These are phyloP conservation scores for Syncephalastrum racemosum DNA, from an alignment of 371 early-diverging fungal genomes.

Conservation along the genomic window DNA sequence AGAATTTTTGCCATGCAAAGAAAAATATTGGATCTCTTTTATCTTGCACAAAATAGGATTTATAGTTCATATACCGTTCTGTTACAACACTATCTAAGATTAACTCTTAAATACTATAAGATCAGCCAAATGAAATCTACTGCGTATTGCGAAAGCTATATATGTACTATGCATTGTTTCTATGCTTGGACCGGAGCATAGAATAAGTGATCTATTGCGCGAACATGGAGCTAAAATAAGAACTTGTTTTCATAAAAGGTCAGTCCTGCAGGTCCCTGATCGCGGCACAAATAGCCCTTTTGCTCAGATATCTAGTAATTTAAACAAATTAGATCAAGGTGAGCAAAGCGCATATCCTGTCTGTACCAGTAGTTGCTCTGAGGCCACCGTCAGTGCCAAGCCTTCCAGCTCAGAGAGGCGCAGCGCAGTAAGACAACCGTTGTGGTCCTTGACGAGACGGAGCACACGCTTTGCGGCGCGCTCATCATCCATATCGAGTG, in stretches of 20 bases:
- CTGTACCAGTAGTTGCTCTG: slow-evolving; percentile 74
- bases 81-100: too few relatives aligned
- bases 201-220: not conserved
- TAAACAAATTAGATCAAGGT: slow-evolving; percentile 6
- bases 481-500: slow-evolving; percentile 70
- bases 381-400: slow-evolving; percentile 64
- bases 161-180: too few relatives aligned
- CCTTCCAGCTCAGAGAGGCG: slow-evolving; percentile 71
- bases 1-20: too few relatives aligned
- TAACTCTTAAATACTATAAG: too few relatives aligned
- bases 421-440: slow-evolving; percentile 61
- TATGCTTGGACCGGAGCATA: not conserved
- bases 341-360: not conserved
- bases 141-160: too few relatives aligned
- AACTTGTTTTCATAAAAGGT: slow-evolving; percentile 79
- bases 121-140: too few relatives aligned
- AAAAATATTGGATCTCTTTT: too few relatives aligned
- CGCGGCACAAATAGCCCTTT: slow-evolving; percentile 79
- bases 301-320: slow-evolving; percentile 69
- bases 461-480: slow-evolving; percentile 60
- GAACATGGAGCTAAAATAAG: slow-evolving; percentile 8
- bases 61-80: too few relatives aligned
- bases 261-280: slow-evolving; percentile 82
- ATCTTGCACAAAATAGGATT: too few relatives aligned
- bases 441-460: slow-evolving; percentile 51